phyloP scores from a whole-genome alignment of 208 protist species.

The Tritrichomonas foetus region DNA sequence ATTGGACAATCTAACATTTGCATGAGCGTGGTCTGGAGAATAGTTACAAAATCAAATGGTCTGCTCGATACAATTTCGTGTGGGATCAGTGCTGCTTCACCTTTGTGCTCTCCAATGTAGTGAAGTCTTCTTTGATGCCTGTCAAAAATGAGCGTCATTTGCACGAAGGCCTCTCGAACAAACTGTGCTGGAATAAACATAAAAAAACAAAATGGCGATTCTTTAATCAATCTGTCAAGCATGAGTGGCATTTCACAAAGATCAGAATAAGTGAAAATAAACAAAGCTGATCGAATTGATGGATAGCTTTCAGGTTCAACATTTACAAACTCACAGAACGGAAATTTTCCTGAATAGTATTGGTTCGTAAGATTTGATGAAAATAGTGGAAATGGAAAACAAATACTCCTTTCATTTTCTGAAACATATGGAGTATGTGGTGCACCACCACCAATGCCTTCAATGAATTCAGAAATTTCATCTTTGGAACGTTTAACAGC shows the following conservation, averaged over 20 bases:
- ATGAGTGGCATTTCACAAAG: background rate
- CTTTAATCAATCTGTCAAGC: background rate
- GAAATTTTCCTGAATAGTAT: background rate
- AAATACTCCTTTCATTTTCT: background rate
- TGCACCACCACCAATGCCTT: background rate
- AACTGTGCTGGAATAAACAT: background rate
- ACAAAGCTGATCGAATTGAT: background rate
- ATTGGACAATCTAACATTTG: too few species aligned
- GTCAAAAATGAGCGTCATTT: background rate
- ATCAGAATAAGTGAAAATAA: constrained; percentile 5
- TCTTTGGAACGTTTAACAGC: too few species aligned
- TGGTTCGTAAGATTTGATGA: background rate
- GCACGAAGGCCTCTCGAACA: background rate
- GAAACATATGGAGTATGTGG: background rate
- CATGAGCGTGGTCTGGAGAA: too few species aligned
- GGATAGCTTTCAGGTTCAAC: background rate
- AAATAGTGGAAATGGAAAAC: background rate
- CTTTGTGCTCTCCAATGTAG: too few species aligned
- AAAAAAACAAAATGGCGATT: background rate
- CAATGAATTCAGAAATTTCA: too few species aligned
- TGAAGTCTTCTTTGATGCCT: background rate
- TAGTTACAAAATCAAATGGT: too few species aligned
- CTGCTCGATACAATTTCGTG: too few species aligned
- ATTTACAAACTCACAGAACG: background rate
- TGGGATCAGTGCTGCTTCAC: too few species aligned